Percentiles rank a stretch among this genome's conserved stretches.
Evolutionary conservation across 2,329 filamentous ascomycete genomes (phyloP).

Genomic region (Bretziella fagacearum): DNA sequence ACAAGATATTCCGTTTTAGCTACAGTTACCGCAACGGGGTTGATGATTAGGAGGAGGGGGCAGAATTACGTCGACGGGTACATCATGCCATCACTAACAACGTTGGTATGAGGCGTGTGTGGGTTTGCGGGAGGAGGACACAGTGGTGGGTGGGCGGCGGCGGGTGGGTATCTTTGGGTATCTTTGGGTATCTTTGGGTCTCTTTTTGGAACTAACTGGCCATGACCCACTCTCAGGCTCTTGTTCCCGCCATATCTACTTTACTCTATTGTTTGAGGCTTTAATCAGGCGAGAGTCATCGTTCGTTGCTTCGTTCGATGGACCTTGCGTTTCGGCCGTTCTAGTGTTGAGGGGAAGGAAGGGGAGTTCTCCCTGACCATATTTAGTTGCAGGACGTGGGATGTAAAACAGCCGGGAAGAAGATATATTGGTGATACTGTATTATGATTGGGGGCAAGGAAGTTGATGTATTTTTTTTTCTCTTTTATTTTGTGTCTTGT

Average conservation of each 20-base stretch:
- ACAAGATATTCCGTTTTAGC: not conserved
- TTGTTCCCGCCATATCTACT: not conserved
- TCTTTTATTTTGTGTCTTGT: too few species aligned
- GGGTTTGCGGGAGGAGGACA: not conserved
- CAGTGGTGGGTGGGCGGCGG: too few species aligned
- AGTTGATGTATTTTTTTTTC: too few species aligned
- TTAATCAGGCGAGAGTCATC: slow-evolving; percentile 1
- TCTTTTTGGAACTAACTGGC: not conserved
- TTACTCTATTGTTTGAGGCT: not conserved
- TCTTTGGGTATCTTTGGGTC: too few species aligned
- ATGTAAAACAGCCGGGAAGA: not conserved
- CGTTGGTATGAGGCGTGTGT: not conserved
- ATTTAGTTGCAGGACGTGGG: not conserved
- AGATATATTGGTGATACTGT: not conserved
- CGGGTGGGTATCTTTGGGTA: too few species aligned
- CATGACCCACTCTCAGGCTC: not conserved
- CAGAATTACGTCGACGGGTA: not conserved
- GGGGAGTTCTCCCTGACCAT: too few species aligned
- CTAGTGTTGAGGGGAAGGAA: not conserved
- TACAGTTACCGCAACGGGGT: not conserved
- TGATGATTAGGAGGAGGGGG: not conserved
- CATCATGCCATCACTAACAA: not conserved
- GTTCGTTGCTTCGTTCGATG: slow-evolving; percentile 2
- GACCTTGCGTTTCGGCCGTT: not conserved
- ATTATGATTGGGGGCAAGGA: too few species aligned